These are phyloP conservation scores for Zoysia japonica DNA, from an alignment of 176 grass and related monocot species.

Conservation along the genomic window DNA sequence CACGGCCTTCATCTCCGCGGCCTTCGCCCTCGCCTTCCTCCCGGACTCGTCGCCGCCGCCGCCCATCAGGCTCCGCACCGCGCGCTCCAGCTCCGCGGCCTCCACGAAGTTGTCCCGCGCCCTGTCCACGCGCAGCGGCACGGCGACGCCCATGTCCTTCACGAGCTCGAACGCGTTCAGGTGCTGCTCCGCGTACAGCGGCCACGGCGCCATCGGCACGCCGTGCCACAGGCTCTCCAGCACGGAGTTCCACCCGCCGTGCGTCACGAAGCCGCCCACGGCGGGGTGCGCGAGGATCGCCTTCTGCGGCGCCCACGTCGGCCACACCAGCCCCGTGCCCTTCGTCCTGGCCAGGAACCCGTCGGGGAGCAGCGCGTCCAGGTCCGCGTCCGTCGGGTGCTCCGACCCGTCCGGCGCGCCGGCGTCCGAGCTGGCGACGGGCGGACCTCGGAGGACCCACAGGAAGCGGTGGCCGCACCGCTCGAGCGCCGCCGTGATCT, in stretches of 20 bases:
- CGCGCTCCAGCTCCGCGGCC: too few relatives aligned
- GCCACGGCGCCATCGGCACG: neutral
- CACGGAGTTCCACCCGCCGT: conserved; percentile 66
- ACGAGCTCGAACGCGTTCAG: too few relatives aligned
- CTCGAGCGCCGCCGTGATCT: conserved; percentile 39
- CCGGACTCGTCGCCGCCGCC: conserved; percentile 17
- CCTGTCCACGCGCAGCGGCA: too few relatives aligned
- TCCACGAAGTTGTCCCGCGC: too few relatives aligned
- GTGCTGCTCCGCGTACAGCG: too few relatives aligned
- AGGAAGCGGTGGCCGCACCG: conserved; percentile 52
- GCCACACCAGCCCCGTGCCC: conserved; percentile 40
- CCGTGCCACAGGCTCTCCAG: conserved; percentile 60
- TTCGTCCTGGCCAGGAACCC: conserved; percentile 54
- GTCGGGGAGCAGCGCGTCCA: conserved; percentile 38
- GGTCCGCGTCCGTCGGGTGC: conserved; percentile 22
- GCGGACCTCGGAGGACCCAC: conserved; percentile 46
- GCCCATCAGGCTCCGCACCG: too few relatives aligned
- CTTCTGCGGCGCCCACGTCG: conserved; percentile 46
- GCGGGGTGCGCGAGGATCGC: conserved; percentile 40
- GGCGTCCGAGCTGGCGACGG: neutral
- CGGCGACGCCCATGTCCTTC: too few relatives aligned
- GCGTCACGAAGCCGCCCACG: conserved; percentile 57
- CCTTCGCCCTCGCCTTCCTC: conserved; percentile 26
- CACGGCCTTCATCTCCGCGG: conserved; percentile 5
- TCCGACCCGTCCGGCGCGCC: neutral